Conservation (phyloP, 163 green algal species). For the Chlamydomonas reinhardtii region DNA sequence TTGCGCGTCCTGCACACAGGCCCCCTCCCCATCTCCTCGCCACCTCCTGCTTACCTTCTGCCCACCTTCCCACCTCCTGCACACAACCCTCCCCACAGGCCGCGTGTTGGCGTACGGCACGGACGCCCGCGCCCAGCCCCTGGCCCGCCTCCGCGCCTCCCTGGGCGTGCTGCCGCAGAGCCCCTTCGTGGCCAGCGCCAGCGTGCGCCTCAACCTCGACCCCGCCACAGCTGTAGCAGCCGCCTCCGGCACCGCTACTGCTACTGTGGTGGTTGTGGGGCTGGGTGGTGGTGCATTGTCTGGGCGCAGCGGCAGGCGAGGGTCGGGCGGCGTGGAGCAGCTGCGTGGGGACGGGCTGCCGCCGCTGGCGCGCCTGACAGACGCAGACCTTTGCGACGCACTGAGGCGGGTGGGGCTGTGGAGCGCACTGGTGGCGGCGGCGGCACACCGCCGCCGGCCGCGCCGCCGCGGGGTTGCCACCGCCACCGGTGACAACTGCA, state of each 20-base stretch:
- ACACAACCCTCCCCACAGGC: neutral
- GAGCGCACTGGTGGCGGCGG: slow-evolving; percentile 5
- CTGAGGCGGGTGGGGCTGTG: slow-evolving; percentile 30
- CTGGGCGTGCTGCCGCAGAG: slow-evolving; percentile 81
- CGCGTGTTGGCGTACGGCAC: slow-evolving; percentile 12
- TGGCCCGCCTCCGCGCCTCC: slow-evolving; percentile 52
- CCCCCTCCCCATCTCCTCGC: no score
- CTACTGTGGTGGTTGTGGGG: no score
- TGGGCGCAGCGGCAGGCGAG: neutral
- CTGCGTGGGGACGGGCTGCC: no score
- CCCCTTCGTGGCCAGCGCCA: slow-evolving; percentile 79
- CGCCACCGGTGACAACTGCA: neutral
- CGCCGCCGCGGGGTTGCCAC: neutral
- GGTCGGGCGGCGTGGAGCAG: neutral
- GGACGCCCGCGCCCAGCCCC: slow-evolving; percentile 33
- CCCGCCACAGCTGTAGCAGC: slow-evolving; percentile 41
- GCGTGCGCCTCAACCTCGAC: slow-evolving; percentile 83
- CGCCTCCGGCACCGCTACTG: no score
- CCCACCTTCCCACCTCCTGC: no score
- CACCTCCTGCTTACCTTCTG: no score
- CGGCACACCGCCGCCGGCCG: neutral
- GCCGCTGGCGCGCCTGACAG: neutral
- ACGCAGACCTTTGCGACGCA: neutral
- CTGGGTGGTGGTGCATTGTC: no score
- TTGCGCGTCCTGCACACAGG: no score